Evolutionary conservation across 495 filamentous ascomycete genomes (phyloP), one percentile per base, ranked within the genome.

Genomic region (Aspergillus taichungensis): DNA sequence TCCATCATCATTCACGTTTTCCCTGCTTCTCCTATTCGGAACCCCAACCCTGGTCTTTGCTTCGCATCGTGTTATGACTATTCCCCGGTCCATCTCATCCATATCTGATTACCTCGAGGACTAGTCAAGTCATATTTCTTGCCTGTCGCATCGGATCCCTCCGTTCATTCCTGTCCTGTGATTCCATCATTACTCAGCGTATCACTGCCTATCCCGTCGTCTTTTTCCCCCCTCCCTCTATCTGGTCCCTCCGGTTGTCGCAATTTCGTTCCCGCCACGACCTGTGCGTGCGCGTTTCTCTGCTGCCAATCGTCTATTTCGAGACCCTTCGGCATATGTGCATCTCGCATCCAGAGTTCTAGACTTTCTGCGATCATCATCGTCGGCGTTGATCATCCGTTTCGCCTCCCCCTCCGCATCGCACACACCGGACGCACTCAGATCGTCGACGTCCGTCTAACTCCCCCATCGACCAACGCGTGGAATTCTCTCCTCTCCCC

Each of bases 141-240:
- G 18, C 18, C 18, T 24, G 18, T 24, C 18, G 18, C 18, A 24
- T 24, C 18, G 18, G 18, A 24, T 24, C 1, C 18, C 18, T 24
- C 18, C 18, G 18, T 24, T 24, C 18, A 24, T 24, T 24, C 18
- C 18, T 24, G 18, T 24, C 18, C 4, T 1, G 18, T 24, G 18
- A 24, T 24, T 4, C 18, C 18, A 24, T 24, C 18, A 24, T 24
- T 24, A 24, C 18, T 24, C 18, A 24, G 1, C 18, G 2, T 4
- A 24, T 24, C 18, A 24, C 18, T 24, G 18, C 18, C 18, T 24
- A 24, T 24, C 18, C 18, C 18, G 18, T 24, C 18, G 18, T 47
- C 44, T 46, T 37, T 57, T 42, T 53, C 45, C 31, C 45, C 47
- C 30, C 39, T 52, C 49, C 34, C 43, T 35, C 45, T 46, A 48